Evolutionary conservation across 2,329 filamentous ascomycete genomes (phyloP).

Genomic region (Orbilia oligospora): DNA sequence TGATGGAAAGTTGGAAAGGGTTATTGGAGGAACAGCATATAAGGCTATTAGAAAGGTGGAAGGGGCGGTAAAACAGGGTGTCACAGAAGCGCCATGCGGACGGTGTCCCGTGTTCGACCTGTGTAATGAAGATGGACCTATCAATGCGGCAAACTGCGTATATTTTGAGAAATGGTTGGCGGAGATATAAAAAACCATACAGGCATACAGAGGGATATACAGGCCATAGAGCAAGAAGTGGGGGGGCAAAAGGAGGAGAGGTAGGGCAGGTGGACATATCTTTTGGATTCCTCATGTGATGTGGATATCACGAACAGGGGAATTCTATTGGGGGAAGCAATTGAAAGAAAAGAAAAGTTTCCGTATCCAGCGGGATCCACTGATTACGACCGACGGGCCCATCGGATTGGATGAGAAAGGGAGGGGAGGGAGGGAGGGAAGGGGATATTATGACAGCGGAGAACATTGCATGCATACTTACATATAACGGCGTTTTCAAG

Average conservation of each 20-base stretch:
- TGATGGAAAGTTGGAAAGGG: constrained; percentile 84
- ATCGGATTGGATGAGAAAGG: neutral
- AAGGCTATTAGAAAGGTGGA: constrained; percentile 65
- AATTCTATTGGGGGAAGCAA: neutral
- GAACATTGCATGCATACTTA: constrained; percentile 46
- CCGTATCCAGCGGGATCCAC: neutral
- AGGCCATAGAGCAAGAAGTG: too few species aligned
- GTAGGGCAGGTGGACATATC: neutral
- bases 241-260: too few species aligned
- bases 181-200: constrained; percentile 37
- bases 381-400: neutral
- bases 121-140: constrained; percentile 89
- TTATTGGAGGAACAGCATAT: constrained; percentile 67
- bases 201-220: neutral
- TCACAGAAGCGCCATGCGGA: constrained; percentile 91
- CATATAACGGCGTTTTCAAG: constrained; percentile 36
- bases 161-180: constrained; percentile 90
- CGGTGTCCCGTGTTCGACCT: constrained; percentile 93
- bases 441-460: constrained; percentile 13
- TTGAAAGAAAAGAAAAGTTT: neutral
- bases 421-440: neutral
- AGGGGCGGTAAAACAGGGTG: constrained; percentile 73
- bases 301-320: neutral
- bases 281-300: neutral
- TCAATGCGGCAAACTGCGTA: constrained; percentile 89